Evolutionary conservation across 2,329 filamentous ascomycete species (phyloP).

Genomic region (Colletotrichum abscissum): DNA sequence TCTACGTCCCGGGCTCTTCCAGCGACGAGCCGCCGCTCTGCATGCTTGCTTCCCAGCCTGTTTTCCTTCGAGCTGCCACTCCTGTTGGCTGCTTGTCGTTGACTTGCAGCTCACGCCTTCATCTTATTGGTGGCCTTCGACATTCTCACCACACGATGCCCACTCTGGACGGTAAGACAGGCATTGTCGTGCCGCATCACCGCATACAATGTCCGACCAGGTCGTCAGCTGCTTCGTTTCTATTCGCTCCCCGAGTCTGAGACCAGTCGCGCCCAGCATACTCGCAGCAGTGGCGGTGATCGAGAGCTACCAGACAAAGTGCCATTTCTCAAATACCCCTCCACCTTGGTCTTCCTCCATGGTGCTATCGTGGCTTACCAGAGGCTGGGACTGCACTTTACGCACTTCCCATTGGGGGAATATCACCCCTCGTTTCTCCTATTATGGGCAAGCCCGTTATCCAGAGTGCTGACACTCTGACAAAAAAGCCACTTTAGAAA

Average conservation of each 20-base stretch:
- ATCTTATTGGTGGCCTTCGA: constrained; percentile 22
- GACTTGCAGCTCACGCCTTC: constrained; percentile 4
- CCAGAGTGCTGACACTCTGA: constrained; percentile 28
- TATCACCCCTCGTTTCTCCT: constrained; percentile 2
- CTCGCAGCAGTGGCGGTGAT: constrained; percentile 13
- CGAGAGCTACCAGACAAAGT: constrained; percentile 2
- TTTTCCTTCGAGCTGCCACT: constrained; percentile 18
- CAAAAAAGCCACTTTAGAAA: constrained; percentile 28
- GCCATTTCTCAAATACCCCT: constrained; percentile 13
- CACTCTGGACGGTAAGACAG: constrained; percentile 23
- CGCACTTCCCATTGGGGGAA: constrained; percentile 25
- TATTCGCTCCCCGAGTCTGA: constrained; percentile 10
- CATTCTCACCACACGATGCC: constrained; percentile 7
- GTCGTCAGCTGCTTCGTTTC: constrained; percentile 21
- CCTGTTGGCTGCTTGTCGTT: constrained; percentile 22
- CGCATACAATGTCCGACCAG: constrained; percentile 15
- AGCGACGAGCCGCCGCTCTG: constrained; percentile 13
- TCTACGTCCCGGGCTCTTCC: neutral
- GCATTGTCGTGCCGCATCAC: constrained; percentile 29
- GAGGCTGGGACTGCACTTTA: neutral
- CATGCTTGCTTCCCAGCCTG: constrained; percentile 13
- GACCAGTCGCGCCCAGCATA: constrained; percentile 1
- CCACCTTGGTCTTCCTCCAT: neutral
- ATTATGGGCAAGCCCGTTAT: neutral
- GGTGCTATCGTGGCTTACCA: neutral